Conservation (phyloP, 441 rosid species). For the Corymbia citriodora region DNA sequence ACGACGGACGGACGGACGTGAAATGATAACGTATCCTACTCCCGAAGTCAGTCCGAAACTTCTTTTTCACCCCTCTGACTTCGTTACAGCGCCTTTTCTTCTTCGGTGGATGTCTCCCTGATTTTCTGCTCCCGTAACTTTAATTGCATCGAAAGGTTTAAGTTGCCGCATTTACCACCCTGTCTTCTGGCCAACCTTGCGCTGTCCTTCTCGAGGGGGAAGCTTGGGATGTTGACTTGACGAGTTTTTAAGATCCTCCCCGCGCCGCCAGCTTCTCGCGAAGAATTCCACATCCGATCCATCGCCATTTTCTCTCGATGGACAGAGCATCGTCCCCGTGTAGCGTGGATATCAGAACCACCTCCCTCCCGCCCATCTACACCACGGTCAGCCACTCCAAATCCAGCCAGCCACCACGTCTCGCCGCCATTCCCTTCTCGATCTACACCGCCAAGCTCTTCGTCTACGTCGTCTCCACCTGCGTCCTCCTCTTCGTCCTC, state of each 20-base stretch:
- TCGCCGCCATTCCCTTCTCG: neutral
- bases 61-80: neutral
- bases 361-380: neutral
- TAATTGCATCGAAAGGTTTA: neutral
- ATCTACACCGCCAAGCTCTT: constrained; percentile 30
- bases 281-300: neutral
- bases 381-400: neutral
- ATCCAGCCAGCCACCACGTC: neutral
- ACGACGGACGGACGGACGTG: too few species aligned
- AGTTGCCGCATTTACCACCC: neutral
- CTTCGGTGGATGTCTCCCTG: neutral
- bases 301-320: neutral
- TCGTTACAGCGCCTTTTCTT: neutral
- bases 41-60: neutral
- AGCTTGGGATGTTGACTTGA: neutral
- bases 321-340: neutral
- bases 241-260: neutral
- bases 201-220: neutral
- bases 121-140: neutral
- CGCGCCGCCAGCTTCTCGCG: neutral
- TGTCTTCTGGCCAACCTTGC: neutral
- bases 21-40: neutral
- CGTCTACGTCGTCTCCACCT: constrained; percentile 19
- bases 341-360: neutral
- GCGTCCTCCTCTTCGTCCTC: constrained; percentile 32